Evolutionary conservation across 805 yeast genomes (phyloP), one percentile per base, ranked within the genome.

Genomic region (Barnettozyma wickerhamii): DNA sequence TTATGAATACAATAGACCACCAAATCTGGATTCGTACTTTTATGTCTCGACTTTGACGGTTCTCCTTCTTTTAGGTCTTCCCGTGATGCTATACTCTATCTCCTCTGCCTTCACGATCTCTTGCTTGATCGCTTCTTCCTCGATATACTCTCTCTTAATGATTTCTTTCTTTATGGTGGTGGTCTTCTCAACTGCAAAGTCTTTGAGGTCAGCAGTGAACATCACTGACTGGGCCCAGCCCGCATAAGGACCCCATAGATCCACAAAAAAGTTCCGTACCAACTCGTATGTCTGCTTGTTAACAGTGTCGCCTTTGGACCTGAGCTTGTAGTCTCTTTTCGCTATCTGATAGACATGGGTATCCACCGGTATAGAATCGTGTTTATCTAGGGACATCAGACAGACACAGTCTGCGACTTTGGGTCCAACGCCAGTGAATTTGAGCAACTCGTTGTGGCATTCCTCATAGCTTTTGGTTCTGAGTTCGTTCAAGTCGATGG

Each of bases 191-290:
- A 80, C 81, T 41, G 84, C 75, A 42, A 86, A 69, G 45, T 84
- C 89, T 37, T 65, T 63, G 41, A 90, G 69, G 55, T 89, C 96
- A 6, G 89, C 86, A 0, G 97, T 83, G 62, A 90, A 90, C 42
- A 90, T 68, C 10, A 91, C 88, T n/a, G 91, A 84, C 55, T 91
- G 99, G 0, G 98, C 98, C 99, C 99, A 93, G 0, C 99, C 99
- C 2, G 99, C 97, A 58, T 84, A 84, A 2, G 75, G 75, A 0
- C 96, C 97, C 91, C 96, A 93, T 33, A 80, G 64, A 0, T 70
- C 69, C 33, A 72, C 69, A 58, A 91, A 81, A 56, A 72, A 75
- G 7, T 56, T 53, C 33, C 88, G 69, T 6, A 88, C 82, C 18
- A 71, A 67, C 19, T 58, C 55, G 19, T 64, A 43, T 1, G 62